Base-by-base conservation (phyloP, 2,329 filamentous ascomycete species). In the Fusarium continuum region DNA sequence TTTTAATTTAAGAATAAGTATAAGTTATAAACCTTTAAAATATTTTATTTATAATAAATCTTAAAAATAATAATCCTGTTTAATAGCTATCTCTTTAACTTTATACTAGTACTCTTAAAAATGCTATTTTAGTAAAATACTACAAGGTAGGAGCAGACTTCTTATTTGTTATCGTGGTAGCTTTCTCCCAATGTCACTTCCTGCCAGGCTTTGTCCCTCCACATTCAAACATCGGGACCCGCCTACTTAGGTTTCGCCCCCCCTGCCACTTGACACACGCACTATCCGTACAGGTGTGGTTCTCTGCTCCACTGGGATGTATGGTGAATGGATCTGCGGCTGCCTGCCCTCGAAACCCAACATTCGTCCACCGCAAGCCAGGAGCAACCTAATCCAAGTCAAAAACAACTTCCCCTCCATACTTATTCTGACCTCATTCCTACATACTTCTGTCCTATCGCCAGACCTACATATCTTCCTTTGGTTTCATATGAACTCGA, bases 281-380 rank as follows among this genome's bases (percentile, higher is more conserved):
- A 55, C 49, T 51, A n/a, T n/a, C n/a, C n/a, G n/a, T n/a, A n/a
- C n/a, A n/a, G n/a, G n/a, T n/a, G n/a, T n/a, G n/a, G n/a, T n/a
- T n/a, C n/a, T n/a, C n/a, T 39, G 22, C 35, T 51, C 35, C 35
- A 28, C 40, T 28, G 32, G 35, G 46, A 36, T 31, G 44, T 35
- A 36, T 43, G 36, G 38, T 51, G 47, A 8, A 46, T 47, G 52
- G 62, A 53, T 57, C 57, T 50, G 40, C 55, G 31, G 56, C 55
- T 55, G 61, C 62, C 62, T 65, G 40, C 52, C 52, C 43, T 57
- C 44, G 31, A 61, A 61, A 62, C 46, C 50, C 55, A 65, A 65
- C 65, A 65, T 49, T 65, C 44, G 47, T 35, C 62, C 47, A 46
- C 53, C 23, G 22, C 36, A 58, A 58, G 44, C 54, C 48, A 39